phyloP scores from a whole-genome alignment of 2,329 filamentous ascomycete genomes.

The Trichoderma sp. region DNA sequence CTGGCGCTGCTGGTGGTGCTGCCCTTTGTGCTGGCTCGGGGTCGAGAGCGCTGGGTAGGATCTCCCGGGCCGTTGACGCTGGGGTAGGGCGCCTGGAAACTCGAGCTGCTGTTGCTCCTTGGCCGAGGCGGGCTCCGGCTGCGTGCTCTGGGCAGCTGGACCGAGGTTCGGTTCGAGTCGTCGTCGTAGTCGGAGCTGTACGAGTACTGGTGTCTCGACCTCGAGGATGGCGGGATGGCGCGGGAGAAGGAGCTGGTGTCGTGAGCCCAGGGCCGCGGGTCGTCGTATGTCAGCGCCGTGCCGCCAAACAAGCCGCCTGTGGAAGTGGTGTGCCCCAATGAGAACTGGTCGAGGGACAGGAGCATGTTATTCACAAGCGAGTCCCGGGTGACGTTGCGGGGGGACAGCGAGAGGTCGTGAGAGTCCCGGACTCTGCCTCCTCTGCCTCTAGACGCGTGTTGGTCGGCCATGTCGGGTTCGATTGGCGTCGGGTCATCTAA shows the following conservation, averaged over 20 bases:
- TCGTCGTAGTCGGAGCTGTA: constrained; percentile 59
- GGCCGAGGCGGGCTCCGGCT: constrained; percentile 34
- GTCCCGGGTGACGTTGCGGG: constrained; percentile 74
- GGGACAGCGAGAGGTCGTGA: constrained; percentile 80
- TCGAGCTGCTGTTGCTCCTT: constrained; percentile 78
- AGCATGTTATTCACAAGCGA: constrained; percentile 96
- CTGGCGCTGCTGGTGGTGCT: constrained; percentile 68
- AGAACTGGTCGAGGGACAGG: constrained; percentile 83
- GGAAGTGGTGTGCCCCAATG: constrained; percentile 44
- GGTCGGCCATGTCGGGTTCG: constrained; percentile 28
- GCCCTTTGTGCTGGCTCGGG: constrained; percentile 65
- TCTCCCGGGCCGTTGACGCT: constrained; percentile 63
- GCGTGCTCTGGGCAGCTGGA: constrained; percentile 38
- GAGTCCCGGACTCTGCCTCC: constrained; percentile 52
- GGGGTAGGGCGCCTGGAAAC: constrained; percentile 57
- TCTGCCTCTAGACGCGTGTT: constrained; percentile 24
- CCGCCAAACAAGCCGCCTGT: constrained; percentile 16
- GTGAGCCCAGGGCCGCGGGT: constrained; percentile 24
- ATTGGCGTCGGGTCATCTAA: constrained; percentile 25
- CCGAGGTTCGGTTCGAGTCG: constrained; percentile 52
- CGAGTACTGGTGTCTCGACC: constrained; percentile 42
- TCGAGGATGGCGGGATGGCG: background rate
- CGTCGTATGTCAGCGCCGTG: constrained; percentile 25
- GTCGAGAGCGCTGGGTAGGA: constrained; percentile 43
- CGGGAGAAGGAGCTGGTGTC: constrained; percentile 21